phyloP scores from a whole-genome alignment of 2,329 filamentous ascomycete species.

The Cladophialophora chaetospira region DNA sequence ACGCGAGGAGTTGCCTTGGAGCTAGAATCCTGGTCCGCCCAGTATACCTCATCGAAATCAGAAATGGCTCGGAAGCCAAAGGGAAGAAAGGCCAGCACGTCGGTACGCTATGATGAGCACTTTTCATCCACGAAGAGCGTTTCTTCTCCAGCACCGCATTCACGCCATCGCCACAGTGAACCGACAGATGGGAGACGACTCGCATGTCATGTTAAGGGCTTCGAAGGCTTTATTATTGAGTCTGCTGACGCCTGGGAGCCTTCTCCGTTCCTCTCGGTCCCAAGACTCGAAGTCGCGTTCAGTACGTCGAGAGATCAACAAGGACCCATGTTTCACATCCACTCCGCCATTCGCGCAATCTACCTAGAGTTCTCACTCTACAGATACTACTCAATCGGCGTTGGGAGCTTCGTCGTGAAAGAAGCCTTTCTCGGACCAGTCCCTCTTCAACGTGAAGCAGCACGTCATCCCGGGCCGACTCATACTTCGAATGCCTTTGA shows the following conservation, averaged over 20 bases:
- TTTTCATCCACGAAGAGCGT: constrained; percentile 57
- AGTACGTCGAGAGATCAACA: constrained; percentile 83
- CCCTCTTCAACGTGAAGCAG: constrained; percentile 17
- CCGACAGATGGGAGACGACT: constrained; percentile 74
- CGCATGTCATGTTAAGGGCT: constrained; percentile 74
- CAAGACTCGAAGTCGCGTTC: constrained; percentile 82
- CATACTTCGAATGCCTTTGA: constrained; percentile 32
- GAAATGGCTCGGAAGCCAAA: constrained; percentile 61
- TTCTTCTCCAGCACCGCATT: constrained; percentile 51
- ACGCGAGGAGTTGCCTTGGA: constrained; percentile 83
- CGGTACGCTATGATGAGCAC: constrained; percentile 67
- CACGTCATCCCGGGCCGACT: constrained; percentile 11
- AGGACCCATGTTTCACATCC: constrained; percentile 83
- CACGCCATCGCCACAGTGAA: constrained; percentile 47
- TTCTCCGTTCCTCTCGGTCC: constrained; percentile 83
- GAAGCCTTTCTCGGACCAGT: constrained; percentile 60
- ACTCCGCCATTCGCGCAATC: constrained; percentile 76
- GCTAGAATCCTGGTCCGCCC: constrained; percentile 81
- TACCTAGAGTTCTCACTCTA: constrained; percentile 89
- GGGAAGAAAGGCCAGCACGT: constrained; percentile 74
- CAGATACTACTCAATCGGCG: constrained; percentile 83
- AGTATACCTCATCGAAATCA: constrained; percentile 81
- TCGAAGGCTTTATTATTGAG: constrained; percentile 91
- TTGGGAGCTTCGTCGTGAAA: constrained; percentile 74
- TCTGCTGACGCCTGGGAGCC: constrained; percentile 79